Evolutionary conservation across 2,329 filamentous ascomycete species (phyloP).

Genomic region (Pyrenophora teres): DNA sequence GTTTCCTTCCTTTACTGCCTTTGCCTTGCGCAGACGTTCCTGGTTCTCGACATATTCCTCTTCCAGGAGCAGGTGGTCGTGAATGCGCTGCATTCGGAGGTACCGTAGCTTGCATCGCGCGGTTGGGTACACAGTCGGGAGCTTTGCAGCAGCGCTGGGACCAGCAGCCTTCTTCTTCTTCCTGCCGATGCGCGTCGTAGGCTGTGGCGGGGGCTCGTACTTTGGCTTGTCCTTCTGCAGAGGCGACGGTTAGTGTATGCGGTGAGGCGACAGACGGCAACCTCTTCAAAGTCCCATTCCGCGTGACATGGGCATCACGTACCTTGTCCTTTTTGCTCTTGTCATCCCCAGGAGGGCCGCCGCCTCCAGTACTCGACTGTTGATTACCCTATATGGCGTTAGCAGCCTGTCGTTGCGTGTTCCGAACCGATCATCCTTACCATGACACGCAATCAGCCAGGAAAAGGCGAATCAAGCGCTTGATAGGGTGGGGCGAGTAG

Average conservation of each 20-base stretch:
- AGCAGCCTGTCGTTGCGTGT: constrained; percentile 43
- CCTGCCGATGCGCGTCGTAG: constrained; percentile 93
- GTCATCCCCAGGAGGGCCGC: constrained; percentile 70
- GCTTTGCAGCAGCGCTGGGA: constrained; percentile 91
- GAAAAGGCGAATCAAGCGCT: not conserved
- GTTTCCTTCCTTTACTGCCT: constrained; percentile 63
- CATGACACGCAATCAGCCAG: constrained; percentile 37
- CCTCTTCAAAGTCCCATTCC: not conserved
- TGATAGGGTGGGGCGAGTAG: not conserved
- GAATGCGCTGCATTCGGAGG: constrained; percentile 96
- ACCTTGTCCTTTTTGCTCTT: constrained; percentile 86
- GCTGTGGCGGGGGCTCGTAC: constrained; percentile 97
- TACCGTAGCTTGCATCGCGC: constrained; percentile 97
- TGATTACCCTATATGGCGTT: constrained; percentile 69
- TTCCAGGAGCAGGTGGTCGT: constrained; percentile 94
- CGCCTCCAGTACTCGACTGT: constrained; percentile 83
- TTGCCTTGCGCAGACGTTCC: constrained; percentile 90
- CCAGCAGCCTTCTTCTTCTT: constrained; percentile 98
- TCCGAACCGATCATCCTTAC: constrained; percentile 32
- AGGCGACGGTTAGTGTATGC: constrained; percentile 6
- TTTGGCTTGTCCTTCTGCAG: constrained; percentile 94
- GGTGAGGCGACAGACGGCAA: constrained; percentile 8
- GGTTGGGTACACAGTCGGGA: constrained; percentile 91
- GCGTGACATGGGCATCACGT: constrained; percentile 8
- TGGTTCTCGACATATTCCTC: constrained; percentile 99